Evolutionary conservation across 192 early-diverging fungal species (phyloP).

Genomic region (Diversispora eburnea): DNA sequence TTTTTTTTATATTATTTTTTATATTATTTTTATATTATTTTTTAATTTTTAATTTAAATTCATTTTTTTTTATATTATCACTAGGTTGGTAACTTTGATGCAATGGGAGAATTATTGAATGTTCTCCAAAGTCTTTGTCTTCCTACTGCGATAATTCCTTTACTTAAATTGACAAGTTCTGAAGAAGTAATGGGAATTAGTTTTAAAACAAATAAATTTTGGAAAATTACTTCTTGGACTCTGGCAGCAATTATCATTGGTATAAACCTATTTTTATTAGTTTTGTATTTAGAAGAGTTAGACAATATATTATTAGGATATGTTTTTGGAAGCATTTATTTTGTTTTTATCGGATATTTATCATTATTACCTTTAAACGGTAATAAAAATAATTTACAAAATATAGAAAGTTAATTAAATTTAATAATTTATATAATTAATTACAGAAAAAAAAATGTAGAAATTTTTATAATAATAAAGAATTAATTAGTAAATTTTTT

Average conservation of each 20-base stretch:
- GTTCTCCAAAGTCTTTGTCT: slow-evolving; percentile 66
- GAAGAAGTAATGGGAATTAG: slow-evolving; percentile 42
- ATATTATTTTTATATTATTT: not conserved
- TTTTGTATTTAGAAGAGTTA: slow-evolving; percentile 34
- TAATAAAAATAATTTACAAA: not conserved
- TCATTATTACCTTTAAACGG: not conserved
- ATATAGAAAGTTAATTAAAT: too few relatives aligned
- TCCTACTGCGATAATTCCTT: slow-evolving; percentile 61
- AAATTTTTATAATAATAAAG: too few relatives aligned
- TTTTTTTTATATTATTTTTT: not conserved
- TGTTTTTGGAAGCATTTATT: slow-evolving; percentile 25
- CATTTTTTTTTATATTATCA: not conserved
- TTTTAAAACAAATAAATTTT: slow-evolving; percentile 31
- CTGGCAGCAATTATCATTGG: slow-evolving; percentile 50
- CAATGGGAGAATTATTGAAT: slow-evolving; percentile 65
- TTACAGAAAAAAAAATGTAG: too few relatives aligned
- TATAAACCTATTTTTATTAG: slow-evolving; percentile 53
- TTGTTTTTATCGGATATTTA: slow-evolving; percentile 29
- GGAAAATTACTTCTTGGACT: slow-evolving; percentile 41
- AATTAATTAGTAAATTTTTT: too few relatives aligned
- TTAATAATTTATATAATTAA: too few relatives aligned
- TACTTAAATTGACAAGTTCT: slow-evolving; percentile 58
- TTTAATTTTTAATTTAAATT: not conserved
- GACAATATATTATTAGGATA: slow-evolving; percentile 25
- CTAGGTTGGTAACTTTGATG: slow-evolving; percentile 49